phyloP scores from a whole-genome alignment of 2,329 filamentous ascomycete genomes.

The Penicillium sp. region DNA sequence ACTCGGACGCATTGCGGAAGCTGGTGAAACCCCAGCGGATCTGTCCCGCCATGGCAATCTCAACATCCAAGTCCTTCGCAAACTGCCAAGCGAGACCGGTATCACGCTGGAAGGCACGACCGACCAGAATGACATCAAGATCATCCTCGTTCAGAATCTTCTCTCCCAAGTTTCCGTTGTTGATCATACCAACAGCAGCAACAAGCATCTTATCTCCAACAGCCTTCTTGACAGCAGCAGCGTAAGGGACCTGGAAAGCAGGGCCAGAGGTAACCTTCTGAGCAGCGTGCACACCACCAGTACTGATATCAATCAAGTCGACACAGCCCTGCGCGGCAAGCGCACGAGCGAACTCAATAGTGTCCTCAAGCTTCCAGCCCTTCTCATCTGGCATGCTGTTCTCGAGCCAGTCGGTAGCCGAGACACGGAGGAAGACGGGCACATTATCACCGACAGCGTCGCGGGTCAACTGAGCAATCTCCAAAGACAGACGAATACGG shows the following conservation, averaged over 20 bases:
- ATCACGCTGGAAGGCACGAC: constrained; percentile 26
- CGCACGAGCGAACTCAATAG: constrained; percentile 60
- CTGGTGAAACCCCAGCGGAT: constrained; percentile 32
- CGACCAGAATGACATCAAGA: constrained; percentile 65
- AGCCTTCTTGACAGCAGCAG: constrained; percentile 67
- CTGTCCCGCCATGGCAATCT: constrained; percentile 31
- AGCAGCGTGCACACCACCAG: constrained; percentile 63
- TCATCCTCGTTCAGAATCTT: constrained; percentile 51
- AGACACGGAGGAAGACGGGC: constrained; percentile 71
- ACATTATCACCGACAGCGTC: constrained; percentile 61
- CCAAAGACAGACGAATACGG: constrained; percentile 63
- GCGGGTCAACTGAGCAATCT: constrained; percentile 62
- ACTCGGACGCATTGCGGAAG: constrained; percentile 26
- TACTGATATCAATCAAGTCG: constrained; percentile 80
- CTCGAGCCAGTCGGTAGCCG: constrained; percentile 73
- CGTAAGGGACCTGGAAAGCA: constrained; percentile 72
- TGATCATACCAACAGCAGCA: constrained; percentile 72
- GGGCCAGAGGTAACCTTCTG: constrained; percentile 49
- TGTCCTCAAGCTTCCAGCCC: constrained; percentile 67
- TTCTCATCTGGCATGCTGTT: constrained; percentile 56
- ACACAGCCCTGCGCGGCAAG: constrained; percentile 68
- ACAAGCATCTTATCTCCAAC: constrained; percentile 71
- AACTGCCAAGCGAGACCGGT: constrained; percentile 24
- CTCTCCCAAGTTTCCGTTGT: constrained; percentile 66
- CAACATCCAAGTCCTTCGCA: constrained; percentile 28